A percentile compares a stretch with the other conserved stretches of the same genome.
Conservation (phyloP, 1,284 basidiomycete species). For the Malassezia slooffiae region DNA sequence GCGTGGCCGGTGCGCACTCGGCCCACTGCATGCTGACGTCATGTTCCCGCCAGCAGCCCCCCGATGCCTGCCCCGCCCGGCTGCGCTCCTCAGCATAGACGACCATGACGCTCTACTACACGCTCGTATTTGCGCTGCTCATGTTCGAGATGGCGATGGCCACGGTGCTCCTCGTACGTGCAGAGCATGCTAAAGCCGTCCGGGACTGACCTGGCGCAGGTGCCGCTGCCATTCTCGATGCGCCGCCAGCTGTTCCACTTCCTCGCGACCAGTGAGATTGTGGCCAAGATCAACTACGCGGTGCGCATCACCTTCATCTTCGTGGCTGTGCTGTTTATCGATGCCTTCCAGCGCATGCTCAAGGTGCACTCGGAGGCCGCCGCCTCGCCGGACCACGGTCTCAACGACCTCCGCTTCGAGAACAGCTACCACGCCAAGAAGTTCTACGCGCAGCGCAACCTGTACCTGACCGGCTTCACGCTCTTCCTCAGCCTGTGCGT, state of each 20-base stretch:
- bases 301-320: conserved; percentile 92
- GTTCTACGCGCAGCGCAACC: conserved; percentile 66
- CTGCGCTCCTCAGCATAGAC: too few relatives aligned
- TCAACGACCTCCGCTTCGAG: conserved; percentile 64
- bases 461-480: conserved; percentile 67
- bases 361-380: conserved; percentile 68
- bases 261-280: conserved; percentile 51
- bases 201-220: conserved; percentile 12
- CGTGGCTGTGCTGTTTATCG: conserved; percentile 67
- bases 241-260: conserved; percentile 65
- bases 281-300: conserved; percentile 54
- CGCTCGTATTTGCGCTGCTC: conserved; percentile 42
- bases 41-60: too few relatives aligned
- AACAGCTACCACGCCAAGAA: conserved; percentile 72
- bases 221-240: conserved; percentile 64
- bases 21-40: too few relatives aligned
- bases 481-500: conserved; percentile 60
- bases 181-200: background rate
- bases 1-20: too few relatives aligned
- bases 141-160: conserved; percentile 44
- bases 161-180: conserved; percentile 38
- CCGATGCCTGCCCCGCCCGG: too few relatives aligned
- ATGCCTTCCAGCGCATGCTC: conserved; percentile 86
- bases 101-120: conserved; percentile 44
- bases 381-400: conserved; percentile 56